Conservation (phyloP, 768 basidiomycete genomes). For the Boletus edulis region DNA sequence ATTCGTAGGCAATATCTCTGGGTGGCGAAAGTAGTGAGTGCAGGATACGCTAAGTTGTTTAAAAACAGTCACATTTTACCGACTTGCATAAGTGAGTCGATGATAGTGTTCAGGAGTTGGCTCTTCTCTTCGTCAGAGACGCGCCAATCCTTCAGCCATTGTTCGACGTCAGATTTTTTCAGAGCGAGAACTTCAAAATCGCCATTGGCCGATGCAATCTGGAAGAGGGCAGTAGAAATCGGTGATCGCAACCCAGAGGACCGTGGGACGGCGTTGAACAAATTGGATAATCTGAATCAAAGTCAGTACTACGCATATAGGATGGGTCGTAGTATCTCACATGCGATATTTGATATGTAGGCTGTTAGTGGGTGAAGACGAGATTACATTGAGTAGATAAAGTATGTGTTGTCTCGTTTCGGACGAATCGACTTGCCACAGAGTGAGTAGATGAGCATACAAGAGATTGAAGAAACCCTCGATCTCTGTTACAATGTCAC, state of each 20-base stretch:
- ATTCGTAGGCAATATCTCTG: conserved; percentile 65
- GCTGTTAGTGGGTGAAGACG: conserved; percentile 51
- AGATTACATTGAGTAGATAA: conserved; percentile 52
- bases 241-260: conserved; percentile 60
- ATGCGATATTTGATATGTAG: conserved; percentile 71
- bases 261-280: conserved; percentile 76
- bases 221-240: conserved; percentile 62
- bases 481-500: conserved; percentile 48
- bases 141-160: conserved; percentile 77
- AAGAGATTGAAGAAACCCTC: conserved; percentile 89
- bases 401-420: conserved; percentile 53
- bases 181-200: conserved; percentile 64
- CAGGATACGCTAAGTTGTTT: background rate
- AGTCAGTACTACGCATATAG: conserved; percentile 1
- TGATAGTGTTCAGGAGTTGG: conserved; percentile 62
- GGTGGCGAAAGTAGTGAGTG: background rate
- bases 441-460: conserved; percentile 65
- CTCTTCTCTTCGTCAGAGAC: conserved; percentile 61
- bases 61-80: conserved; percentile 56
- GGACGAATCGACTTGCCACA: conserved; percentile 53
- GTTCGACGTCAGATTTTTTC: conserved; percentile 60
- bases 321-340: conserved; percentile 35
- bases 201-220: conserved; percentile 55
- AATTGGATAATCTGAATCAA: conserved; percentile 62
- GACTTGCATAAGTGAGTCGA: conserved; percentile 54